Base-by-base conservation (phyloP, 2,329 filamentous ascomycete species). In the Periconia sp. region DNA sequence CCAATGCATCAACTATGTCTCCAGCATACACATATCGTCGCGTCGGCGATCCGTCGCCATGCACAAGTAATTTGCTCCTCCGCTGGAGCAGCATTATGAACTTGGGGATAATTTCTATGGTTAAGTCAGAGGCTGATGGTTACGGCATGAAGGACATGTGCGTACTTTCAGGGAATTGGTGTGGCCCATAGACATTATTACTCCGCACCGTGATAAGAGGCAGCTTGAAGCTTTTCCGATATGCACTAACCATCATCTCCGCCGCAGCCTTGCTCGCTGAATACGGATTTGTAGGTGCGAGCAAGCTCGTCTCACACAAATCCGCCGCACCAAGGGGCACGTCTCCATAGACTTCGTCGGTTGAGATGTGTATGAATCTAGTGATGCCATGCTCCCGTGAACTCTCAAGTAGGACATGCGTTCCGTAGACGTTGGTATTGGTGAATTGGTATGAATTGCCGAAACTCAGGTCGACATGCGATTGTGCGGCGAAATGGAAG, bases 241-340 rank as follows among this genome's bases (percentile, higher is more conserved):
- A 94, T n/a, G 89, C 90, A 71, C 89, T 86, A n/a, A 93, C 89
- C 66, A 91, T 80, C 89, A 92, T 92, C 76, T 92, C 89, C 6
- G 89, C 89, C 1, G 89, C 89, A 2, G 89, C 89, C 74, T 92
- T 92, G 74, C 85, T 89, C 18, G 89, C 89, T 10, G 89, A 86
- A 63, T 92, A 92, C 10, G 90, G 90, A 65, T 93, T 94, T 18
- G 90, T 92, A 0, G 90, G 90, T 1, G 86, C 86, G 33, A 93
- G 79, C 60, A 90, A 85, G 74, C 88, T 90, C 15, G 85, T 84
- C 75, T 92, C 90, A 41, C 87, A 77, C 59, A 91, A 73, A 65
- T 91, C 89, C 55, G 88, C 87, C 3, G 86, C 86, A 35, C 85
- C 87, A 48, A 87, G 84, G 54, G 84, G 84, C 54, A 91, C 88